Evolutionary conservation across 2,329 filamentous ascomycete species (phyloP).

Genomic region (Fusarium poae): DNA sequence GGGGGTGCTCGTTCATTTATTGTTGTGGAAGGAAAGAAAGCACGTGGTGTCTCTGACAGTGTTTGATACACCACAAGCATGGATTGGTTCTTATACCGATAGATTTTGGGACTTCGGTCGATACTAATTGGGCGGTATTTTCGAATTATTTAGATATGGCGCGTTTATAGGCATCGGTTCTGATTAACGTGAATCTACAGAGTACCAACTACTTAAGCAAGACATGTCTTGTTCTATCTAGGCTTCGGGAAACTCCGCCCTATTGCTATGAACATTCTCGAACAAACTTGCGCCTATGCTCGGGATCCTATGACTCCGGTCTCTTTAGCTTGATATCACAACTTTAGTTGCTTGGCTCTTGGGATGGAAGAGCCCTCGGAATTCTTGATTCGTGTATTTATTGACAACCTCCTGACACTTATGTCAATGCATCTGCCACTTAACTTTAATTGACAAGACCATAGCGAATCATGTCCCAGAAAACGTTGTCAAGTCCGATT

Average conservation of each 20-base stretch:
- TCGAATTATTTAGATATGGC: slow-evolving; percentile 1
- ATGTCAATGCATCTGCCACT: slow-evolving; percentile 6
- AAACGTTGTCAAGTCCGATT: neutral
- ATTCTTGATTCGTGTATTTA: neutral
- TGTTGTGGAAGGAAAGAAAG: neutral
- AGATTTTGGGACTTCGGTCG: neutral
- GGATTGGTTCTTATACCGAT: neutral
- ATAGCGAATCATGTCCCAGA: neutral
- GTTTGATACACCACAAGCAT: neutral
- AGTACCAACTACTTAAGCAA: slow-evolving; percentile 3
- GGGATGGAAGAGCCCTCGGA: neutral
- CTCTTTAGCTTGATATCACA: neutral
- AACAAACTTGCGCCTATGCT: neutral
- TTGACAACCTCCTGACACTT: neutral
- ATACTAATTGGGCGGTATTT: slow-evolving; percentile 3
- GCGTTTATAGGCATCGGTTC: neutral
- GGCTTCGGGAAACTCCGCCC: no score
- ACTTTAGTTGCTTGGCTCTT: neutral
- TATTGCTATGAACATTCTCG: neutral
- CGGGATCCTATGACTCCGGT: neutral
- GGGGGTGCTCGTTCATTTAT: neutral
- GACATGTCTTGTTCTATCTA: neutral
- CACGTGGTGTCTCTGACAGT: slow-evolving; percentile 1
- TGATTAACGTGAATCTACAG: slow-evolving; percentile 1
- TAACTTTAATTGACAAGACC: neutral